Conservation (phyloP, 805 yeast genomes). For the Torulaspora maleeae region DNA sequence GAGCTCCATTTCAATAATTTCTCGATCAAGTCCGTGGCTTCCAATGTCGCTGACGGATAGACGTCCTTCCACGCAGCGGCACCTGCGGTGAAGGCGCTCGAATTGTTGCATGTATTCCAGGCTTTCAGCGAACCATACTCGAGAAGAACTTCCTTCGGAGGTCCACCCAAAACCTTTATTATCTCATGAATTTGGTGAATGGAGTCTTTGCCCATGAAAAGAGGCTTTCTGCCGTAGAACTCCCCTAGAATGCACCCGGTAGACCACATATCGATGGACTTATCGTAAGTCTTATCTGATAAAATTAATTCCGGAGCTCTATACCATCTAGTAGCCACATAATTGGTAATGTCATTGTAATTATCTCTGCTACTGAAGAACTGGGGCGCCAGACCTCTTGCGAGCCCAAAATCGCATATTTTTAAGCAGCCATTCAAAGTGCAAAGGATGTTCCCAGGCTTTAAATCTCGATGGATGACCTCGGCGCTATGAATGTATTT, state of each 20-base stretch:
- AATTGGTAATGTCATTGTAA: constrained; percentile 57
- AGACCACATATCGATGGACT: constrained; percentile 87
- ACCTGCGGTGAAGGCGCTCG: constrained; percentile 40
- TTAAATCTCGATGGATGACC: constrained; percentile 86
- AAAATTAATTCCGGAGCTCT: constrained; percentile 87
- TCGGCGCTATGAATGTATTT: constrained; percentile 89
- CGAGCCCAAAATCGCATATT: constrained; percentile 91
- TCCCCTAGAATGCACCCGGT: constrained; percentile 88
- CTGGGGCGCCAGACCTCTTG: constrained; percentile 59
- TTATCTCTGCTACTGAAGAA: constrained; percentile 17
- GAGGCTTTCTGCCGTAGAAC: constrained; percentile 71
- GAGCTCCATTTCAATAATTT: constrained; percentile 64
- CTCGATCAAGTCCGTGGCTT: constrained; percentile 51
- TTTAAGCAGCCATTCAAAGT: constrained; percentile 69
- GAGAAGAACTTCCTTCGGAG: constrained; percentile 45
- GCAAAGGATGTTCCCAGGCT: constrained; percentile 85
- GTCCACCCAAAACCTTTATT: constrained; percentile 65
- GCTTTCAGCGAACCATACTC: constrained; percentile 46
- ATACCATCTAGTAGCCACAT: constrained; percentile 94
- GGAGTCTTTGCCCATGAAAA: constrained; percentile 72
- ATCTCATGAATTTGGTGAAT: constrained; percentile 68
- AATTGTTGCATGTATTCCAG: constrained; percentile 43
- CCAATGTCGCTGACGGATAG: constrained; percentile 57
- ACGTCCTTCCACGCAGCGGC: constrained; percentile 46
- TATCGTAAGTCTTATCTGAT: constrained; percentile 53